Base-by-base conservation (phyloP, 768 basidiomycete genomes). In the Amanita subjunquillea region DNA sequence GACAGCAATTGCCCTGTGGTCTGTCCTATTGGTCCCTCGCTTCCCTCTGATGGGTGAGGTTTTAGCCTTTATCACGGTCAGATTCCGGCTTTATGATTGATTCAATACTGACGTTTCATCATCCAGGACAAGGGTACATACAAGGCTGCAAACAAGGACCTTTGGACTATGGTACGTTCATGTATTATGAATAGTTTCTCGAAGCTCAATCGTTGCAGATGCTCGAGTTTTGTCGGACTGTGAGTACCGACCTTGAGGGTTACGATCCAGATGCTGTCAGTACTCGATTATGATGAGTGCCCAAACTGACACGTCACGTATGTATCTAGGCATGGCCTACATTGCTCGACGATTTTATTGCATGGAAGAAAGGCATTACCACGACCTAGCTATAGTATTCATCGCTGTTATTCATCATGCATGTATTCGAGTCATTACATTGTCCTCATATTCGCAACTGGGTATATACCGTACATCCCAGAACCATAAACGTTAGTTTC, bases 101-200 rank as follows among this genome's bases (percentile, higher is more conserved):
- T 43, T 54, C 17, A 41, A 25, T 15, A 29, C 38, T 30, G n/a
- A 34, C 42, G 73, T 68, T 68, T 12, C 12, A 25, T 42, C 32
- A 39, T 51, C 27, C 32, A 76, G 70, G 71, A 77, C 56, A 72
- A 78, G 55, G 77, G 75, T 6, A 74, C 69, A 3, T 89, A 87
- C 67, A 90, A 83, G 61, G 85, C 83, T 0, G 79, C 82, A 12
- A 91, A 89, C 65, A 87, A 87, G 61, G 90, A 93, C 66, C 67
- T 91, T 7, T 93, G 90, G 90, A 77, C 67, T 53, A 91, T 91
- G 89, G 88, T 86, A 55, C 12, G 74, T 68, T 43, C 12, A 15
- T 56, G 23, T 39, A 25, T 29, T 40, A n/a, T 23, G 38, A 38
- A 36, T 39, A 7, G 8, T 10, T 27, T 10, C 17, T 40, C 38